Evolutionary conservation across 495 filamentous ascomycete species (phyloP).

Genomic region (Neurospora terricola): DNA sequence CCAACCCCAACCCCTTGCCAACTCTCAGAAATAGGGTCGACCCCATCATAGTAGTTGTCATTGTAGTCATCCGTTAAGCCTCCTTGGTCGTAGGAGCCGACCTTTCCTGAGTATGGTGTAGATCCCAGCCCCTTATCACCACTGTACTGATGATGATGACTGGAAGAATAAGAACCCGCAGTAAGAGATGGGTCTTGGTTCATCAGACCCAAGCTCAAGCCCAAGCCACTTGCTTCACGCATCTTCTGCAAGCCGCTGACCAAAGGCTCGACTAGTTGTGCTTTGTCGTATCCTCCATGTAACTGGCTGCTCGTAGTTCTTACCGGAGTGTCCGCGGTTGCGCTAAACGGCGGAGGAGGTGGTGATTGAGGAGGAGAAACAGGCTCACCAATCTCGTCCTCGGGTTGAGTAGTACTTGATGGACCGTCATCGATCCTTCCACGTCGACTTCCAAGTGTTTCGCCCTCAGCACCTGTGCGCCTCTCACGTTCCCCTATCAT

Average conservation of each 20-base stretch:
- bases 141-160: background rate
- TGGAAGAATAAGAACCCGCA: background rate
- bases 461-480: background rate
- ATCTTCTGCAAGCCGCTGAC: slow-evolving; percentile 23
- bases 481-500: slow-evolving; percentile 14
- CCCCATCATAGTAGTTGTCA: background rate
- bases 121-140: background rate
- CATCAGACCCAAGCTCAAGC: background rate
- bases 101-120: background rate
- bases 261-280: slow-evolving; percentile 17
- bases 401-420: background rate
- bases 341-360: background rate
- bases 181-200: background rate
- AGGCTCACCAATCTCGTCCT: background rate
- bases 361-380: background rate
- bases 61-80: background rate
- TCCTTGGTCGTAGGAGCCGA: background rate
- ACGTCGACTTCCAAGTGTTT: background rate
- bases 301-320: background rate
- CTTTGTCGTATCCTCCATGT: background rate
- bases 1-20: background rate
- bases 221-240: slow-evolving; percentile 9
- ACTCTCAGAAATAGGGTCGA: background rate
- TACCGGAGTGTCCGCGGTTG: background rate
- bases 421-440: slow-evolving; percentile 3